phyloP scores from a whole-genome alignment of 257 asterid species.

The Solanum chiquidenum region DNA sequence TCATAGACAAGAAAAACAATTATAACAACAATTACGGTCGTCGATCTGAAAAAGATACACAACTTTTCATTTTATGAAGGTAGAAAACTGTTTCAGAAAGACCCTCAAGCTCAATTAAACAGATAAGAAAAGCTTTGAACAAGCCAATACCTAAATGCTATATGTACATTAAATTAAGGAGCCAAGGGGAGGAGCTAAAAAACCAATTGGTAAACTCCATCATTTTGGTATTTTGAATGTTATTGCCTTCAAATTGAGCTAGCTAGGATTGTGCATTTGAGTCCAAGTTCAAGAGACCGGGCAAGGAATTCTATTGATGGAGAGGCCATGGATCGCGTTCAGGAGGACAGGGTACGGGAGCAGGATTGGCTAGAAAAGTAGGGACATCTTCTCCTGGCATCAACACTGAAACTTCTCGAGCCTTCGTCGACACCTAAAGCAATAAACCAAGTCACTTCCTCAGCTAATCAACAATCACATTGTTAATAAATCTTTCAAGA shows the following conservation, averaged over 20 bases:
- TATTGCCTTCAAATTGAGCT: constrained; percentile 5
- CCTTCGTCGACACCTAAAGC: constrained; percentile 36
- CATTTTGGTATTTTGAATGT: neutral
- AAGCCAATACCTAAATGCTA: neutral
- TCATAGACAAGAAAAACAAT: neutral
- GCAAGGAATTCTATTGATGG: constrained; percentile 21
- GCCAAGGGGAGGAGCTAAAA: neutral
- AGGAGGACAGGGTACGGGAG: constrained; percentile 72
- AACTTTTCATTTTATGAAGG: neutral
- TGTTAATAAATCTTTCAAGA: neutral
- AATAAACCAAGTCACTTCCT: neutral
- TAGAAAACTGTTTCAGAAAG: neutral
- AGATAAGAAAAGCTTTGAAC: neutral
- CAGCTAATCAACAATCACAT: neutral
- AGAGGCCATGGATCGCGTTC: constrained; percentile 54
- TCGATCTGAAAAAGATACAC: neutral
- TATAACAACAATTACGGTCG: neutral
- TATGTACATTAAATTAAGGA: neutral
- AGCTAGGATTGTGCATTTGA: constrained; percentile 12
- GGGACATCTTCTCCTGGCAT: constrained; percentile 84
- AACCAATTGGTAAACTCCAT: neutral
- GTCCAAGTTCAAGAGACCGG: neutral
- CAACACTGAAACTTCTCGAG: constrained; percentile 72
- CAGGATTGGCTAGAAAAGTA: constrained; percentile 81
- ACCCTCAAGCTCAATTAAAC: neutral